Conservation (phyloP, 129 eudicot species). For the Deinandra increscens region DNA sequence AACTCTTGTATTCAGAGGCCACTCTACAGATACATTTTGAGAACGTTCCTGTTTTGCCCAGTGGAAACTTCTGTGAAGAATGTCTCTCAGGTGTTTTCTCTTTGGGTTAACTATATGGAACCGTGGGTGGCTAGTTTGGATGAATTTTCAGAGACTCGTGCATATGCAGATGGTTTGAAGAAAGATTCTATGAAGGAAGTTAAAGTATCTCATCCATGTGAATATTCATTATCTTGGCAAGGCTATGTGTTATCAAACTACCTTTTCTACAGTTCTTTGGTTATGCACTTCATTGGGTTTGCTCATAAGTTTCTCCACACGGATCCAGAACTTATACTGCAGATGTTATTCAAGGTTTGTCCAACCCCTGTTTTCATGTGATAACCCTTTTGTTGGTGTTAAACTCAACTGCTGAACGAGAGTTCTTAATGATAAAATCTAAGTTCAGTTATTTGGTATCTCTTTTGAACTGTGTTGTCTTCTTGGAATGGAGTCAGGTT, state of each 20-base stretch:
- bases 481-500: background rate
- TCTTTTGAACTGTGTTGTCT: conserved; percentile 8
- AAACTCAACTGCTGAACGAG: conserved; percentile 9
- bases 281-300: conserved; percentile 92
- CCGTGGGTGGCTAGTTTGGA: conserved; percentile 74
- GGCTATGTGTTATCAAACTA: conserved; percentile 75
- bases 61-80: conserved; percentile 77
- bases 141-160: conserved; percentile 54
- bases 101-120: conserved; percentile 78
- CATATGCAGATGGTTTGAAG: conserved; percentile 26
- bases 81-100: conserved; percentile 72
- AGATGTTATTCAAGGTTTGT: conserved; percentile 85
- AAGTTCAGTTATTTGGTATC: background rate
- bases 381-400: background rate
- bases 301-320: conserved; percentile 85
- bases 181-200: conserved; percentile 27
- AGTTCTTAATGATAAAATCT: background rate
- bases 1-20: conserved; percentile 81
- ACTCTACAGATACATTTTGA: conserved; percentile 75
- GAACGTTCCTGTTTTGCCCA: conserved; percentile 82
- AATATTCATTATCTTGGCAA: conserved; percentile 79
- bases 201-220: conserved; percentile 29
- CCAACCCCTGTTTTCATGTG: conserved; percentile 6
- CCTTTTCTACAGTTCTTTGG: conserved; percentile 83
- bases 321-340: conserved; percentile 67